phyloP scores from a whole-genome alignment of 2,329 filamentous ascomycete genomes.

The Colletotrichum gloeosporioides region DNA sequence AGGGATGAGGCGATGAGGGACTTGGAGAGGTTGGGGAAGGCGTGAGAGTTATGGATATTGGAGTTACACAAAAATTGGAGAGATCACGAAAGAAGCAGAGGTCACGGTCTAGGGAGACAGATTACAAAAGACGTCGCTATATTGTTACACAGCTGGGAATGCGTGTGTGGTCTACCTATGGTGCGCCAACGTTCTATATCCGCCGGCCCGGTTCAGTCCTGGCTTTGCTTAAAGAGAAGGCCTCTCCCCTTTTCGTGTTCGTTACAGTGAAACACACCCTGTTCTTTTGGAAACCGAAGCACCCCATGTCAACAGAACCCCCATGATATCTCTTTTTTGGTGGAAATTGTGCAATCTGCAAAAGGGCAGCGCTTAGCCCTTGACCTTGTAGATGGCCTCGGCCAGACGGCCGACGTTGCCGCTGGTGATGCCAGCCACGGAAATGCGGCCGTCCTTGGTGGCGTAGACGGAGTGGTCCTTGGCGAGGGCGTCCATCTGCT shows the following conservation, averaged over 20 bases:
- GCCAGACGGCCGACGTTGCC: constrained; percentile 82
- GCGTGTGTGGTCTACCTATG: constrained; percentile 4
- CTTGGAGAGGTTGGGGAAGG: constrained; percentile 39
- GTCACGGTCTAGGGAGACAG: neutral
- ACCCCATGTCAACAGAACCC: neutral
- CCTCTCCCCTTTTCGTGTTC: neutral
- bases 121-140: constrained; percentile 5
- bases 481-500: constrained; percentile 90
- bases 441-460: constrained; percentile 90
- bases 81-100: neutral
- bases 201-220: neutral
- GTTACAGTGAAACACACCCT: neutral
- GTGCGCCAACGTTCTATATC: constrained; percentile 13
- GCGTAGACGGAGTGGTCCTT: constrained; percentile 98
- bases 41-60: constrained; percentile 13
- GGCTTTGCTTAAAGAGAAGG: constrained; percentile 2
- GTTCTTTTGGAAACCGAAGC: neutral
- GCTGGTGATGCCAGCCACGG: constrained; percentile 81
- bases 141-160: constrained; percentile 18
- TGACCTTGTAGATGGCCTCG: constrained; percentile 85
- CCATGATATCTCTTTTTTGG: neutral
- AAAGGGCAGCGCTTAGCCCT: constrained; percentile 54
- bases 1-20: constrained; percentile 56
- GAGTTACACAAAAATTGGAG: neutral
- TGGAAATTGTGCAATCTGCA: neutral